Percentiles rank a stretch among this genome's conserved stretches.
These are phyloP conservation scores for Lasiodiplodia citricola DNA, from an alignment of 2,329 filamentous ascomycete species.

Conservation along the genomic window DNA sequence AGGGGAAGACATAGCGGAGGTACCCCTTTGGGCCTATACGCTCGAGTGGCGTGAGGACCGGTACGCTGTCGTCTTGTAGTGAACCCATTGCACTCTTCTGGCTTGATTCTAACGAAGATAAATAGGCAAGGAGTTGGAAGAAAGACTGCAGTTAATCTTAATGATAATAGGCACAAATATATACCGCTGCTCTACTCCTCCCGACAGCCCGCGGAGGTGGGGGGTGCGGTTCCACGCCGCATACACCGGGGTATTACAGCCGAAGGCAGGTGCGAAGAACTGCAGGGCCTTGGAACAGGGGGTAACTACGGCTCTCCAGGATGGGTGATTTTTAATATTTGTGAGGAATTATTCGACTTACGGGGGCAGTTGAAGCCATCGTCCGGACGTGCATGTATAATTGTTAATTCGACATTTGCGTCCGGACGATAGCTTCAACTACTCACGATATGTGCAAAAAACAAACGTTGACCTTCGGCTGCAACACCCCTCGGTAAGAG, in stretches of 20 bases:
- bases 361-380: no score
- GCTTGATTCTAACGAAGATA: neutral
- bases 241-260: neutral
- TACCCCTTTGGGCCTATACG: slow-evolving; percentile 6
- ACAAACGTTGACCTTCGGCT: no score
- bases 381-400: no score
- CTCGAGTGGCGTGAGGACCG: neutral
- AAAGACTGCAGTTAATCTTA: neutral
- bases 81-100: neutral
- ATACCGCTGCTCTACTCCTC: neutral
- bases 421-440: no score
- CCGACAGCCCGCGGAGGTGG: neutral
- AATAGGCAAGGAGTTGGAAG: neutral
- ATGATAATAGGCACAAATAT: neutral
- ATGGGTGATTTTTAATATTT: no score
- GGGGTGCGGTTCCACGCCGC: neutral
- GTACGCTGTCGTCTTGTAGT: neutral
- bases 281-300: no score
- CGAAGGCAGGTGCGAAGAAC: no score
- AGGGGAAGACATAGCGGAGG: slow-evolving; percentile 8
- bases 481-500: no score
- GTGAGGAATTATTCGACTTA: no score
- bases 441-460: no score
- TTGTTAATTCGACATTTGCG: no score
- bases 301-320: no score